Evolutionary conservation across 1,284 basidiomycete species (phyloP).

Genomic region (Leccinum pachyderme): DNA sequence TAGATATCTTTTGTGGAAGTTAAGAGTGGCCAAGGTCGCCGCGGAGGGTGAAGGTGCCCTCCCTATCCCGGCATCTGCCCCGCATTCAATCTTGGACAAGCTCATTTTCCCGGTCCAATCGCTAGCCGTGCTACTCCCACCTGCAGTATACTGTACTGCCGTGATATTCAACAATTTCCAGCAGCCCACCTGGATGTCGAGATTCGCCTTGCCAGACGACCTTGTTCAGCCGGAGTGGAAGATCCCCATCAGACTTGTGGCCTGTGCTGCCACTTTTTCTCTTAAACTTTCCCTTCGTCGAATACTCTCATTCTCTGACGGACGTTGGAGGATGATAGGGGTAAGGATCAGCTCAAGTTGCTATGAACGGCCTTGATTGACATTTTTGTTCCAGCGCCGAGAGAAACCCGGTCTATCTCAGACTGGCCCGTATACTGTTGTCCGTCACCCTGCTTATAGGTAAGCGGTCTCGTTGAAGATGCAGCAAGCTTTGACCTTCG

Average conservation of each 20-base stretch:
- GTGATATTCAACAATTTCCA: slow-evolving; percentile 30
- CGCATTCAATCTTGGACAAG: slow-evolving; percentile 23
- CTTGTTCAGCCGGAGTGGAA: slow-evolving; percentile 18
- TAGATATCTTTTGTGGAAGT: slow-evolving; percentile 15
- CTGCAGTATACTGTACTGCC: slow-evolving; percentile 25
- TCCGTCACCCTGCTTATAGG: slow-evolving; percentile 37
- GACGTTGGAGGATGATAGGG: slow-evolving; percentile 32
- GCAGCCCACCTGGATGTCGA: slow-evolving; percentile 35
- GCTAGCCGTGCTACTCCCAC: slow-evolving; percentile 20
- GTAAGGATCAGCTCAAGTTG: slow-evolving; percentile 9
- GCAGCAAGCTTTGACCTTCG: background rate
- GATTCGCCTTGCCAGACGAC: slow-evolving; percentile 26
- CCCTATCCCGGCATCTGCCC: slow-evolving; percentile 16
- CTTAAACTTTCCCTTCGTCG: slow-evolving; percentile 17
- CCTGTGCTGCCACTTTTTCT: slow-evolving; percentile 24
- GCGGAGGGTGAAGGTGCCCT: slow-evolving; percentile 18
- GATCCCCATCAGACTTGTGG: slow-evolving; percentile 22
- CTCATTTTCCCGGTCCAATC: slow-evolving; percentile 32
- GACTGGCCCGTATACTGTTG: slow-evolving; percentile 33
- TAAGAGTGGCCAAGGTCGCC: slow-evolving; percentile 2
- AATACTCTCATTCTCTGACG: slow-evolving; percentile 19
- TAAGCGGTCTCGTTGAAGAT: slow-evolving; percentile 6
- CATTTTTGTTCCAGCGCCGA: slow-evolving; percentile 19
- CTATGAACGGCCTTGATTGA: background rate
- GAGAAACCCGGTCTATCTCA: slow-evolving; percentile 31